Evolutionary conservation across 2,329 filamentous ascomycete genomes (phyloP).

Genomic region (Claviceps quebecensis): DNA sequence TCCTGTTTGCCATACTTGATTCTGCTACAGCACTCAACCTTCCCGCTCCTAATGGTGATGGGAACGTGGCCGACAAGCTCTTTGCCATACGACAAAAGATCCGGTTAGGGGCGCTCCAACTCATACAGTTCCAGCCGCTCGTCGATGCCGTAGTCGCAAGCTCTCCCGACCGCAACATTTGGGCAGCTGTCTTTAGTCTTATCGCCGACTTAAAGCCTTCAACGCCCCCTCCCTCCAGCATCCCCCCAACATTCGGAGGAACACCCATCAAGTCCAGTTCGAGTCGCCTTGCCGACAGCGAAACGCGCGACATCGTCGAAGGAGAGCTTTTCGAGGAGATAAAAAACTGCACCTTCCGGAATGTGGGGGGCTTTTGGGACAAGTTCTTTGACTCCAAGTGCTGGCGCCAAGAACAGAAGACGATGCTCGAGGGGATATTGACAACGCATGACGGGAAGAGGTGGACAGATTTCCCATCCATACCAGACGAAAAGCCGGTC

Average conservation of each 20-base stretch:
- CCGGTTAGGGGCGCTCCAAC: not conserved
- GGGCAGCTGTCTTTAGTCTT: constrained; percentile 2
- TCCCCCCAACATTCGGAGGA: constrained; percentile 2
- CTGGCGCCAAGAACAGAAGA: constrained; percentile 6
- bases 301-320: constrained; percentile 4
- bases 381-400: constrained; percentile 7
- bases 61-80: constrained; percentile 1
- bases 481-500: constrained; percentile 4
- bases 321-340: constrained; percentile 7
- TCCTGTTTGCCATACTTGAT: not conserved
- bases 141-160: not conserved
- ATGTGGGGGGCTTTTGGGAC: constrained; percentile 8
- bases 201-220: not conserved
- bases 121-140: not conserved
- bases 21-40: not conserved
- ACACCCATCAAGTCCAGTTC: constrained; percentile 5
- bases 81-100: constrained; percentile 1
- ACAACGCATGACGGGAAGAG: constrained; percentile 7
- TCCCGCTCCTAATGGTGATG: not conserved
- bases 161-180: constrained; percentile 3
- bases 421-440: constrained; percentile 3
- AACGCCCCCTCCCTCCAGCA: not conserved
- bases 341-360: constrained; percentile 7
- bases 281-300: constrained; percentile 1
- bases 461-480: constrained; percentile 7